Evolutionary conservation across 2,329 filamentous ascomycete genomes (phyloP).

Genomic region (Trichoderma sp.): DNA sequence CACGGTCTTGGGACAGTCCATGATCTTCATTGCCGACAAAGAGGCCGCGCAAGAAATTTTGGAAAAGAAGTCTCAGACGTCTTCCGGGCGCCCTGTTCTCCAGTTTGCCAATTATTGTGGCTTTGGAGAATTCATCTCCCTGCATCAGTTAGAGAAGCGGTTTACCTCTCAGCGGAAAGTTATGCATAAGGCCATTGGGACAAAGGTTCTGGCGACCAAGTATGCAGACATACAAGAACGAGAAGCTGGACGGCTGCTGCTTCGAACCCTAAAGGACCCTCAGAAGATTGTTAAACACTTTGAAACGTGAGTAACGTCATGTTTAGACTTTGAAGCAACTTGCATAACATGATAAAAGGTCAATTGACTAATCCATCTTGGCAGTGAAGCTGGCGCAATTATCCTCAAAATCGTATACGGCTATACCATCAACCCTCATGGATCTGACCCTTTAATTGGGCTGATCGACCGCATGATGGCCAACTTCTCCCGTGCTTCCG

Average conservation of each 20-base stretch:
- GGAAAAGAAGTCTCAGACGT: constrained; percentile 33
- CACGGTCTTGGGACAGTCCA: constrained; percentile 30
- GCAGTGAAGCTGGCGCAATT: constrained; percentile 25
- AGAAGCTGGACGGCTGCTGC: not conserved
- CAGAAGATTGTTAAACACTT: not conserved
- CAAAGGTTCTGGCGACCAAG: not conserved
- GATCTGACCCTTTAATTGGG: constrained; percentile 26
- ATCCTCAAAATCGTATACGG: constrained; percentile 26
- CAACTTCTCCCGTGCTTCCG: constrained; percentile 25
- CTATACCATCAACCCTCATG: constrained; percentile 27
- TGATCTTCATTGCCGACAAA: constrained; percentile 40
- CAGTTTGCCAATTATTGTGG: constrained; percentile 8
- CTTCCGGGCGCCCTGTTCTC: constrained; percentile 15
- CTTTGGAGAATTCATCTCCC: not conserved
- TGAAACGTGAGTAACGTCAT: not conserved
- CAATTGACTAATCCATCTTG: not conserved
- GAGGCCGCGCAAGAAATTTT: constrained; percentile 37
- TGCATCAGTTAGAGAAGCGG: not conserved
- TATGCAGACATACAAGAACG: not conserved
- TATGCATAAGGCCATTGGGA: constrained; percentile 2
- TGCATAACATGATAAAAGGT: not conserved
- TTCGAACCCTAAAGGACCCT: not conserved
- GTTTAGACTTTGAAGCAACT: not conserved
- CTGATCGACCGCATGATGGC: constrained; percentile 25
- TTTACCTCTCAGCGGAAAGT: constrained; percentile 4